Base-by-base conservation (phyloP, 306 rosid genomes). In the Quercus robur region DNA sequence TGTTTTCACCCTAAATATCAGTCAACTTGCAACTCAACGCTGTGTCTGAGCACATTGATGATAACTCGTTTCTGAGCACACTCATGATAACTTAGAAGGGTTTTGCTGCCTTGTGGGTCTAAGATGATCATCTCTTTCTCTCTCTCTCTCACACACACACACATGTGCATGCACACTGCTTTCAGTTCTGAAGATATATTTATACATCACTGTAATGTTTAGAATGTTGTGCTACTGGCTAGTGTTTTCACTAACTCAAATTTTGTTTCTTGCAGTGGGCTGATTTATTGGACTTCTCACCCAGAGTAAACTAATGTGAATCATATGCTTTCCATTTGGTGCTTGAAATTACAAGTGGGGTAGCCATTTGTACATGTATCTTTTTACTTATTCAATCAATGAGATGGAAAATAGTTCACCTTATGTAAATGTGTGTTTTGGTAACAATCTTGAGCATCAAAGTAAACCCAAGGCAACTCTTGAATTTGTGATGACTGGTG, bases 281-380 rank as follows among this genome's bases (percentile, higher is more conserved):
- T 95, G 77, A 72, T 91, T 78, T 93, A 95, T 86, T 95, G 99
- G 99, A 93, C 99, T 80, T 73, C 88, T 81, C 99, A 95, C 85
- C 89, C 97, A 21, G 97, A 93, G 87, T 95, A 86, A 90, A 73
- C 26, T 61, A 80, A 85, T 61, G 77, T 46, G n/a, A 69, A 80
- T 58, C 54, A 49, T 33, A 38, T 67, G 81, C 30, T 26, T 73
- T 63, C 35, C 73, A 68, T n/a, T 78, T 57, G 80, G 75, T 80
- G 81, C 74, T 70, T 85, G 78, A 59, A 77, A 73, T 75, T 75
- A 58, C 75, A 77, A 59, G 79, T 41, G 82, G 74, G 73, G 81
- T 81, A 82, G 77, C 82, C 76, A 55, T 61, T 73, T 75, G 84
- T 66, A 76, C 68, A 52, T 82, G 88, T 83, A 69, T 67, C 70